These are phyloP conservation scores for Capronia coronata DNA, from an alignment of 2,329 filamentous ascomycete genomes.

Conservation along the genomic window DNA sequence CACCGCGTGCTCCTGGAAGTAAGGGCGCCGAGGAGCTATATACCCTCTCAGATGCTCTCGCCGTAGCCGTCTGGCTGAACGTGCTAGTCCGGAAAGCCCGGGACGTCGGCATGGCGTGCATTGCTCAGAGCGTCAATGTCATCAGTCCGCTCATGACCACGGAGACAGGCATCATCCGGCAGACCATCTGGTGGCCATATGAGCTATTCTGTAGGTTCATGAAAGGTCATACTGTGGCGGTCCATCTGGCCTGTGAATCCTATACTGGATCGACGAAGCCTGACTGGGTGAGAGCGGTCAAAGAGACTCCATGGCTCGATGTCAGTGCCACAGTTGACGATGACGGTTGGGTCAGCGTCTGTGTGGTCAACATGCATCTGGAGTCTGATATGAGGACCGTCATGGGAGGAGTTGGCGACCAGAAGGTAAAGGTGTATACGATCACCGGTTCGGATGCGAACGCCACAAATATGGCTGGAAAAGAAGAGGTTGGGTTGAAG, in stretches of 20 bases:
- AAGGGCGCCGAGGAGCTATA: slow-evolving; percentile 67
- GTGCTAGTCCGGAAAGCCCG: slow-evolving; percentile 67
- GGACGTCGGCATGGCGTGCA: slow-evolving; percentile 69
- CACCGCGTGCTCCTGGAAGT: slow-evolving; percentile 62
- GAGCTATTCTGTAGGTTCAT: slow-evolving; percentile 65
- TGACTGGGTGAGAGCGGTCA: slow-evolving; percentile 38
- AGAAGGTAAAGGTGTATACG: slow-evolving; percentile 54
- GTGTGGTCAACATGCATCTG: slow-evolving; percentile 66
- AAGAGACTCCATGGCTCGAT: slow-evolving; percentile 59
- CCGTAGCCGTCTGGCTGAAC: slow-evolving; percentile 69
- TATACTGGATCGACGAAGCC: slow-evolving; percentile 55
- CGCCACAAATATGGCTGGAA: slow-evolving; percentile 56
- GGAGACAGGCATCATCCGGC: slow-evolving; percentile 56
- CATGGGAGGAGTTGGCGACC: slow-evolving; percentile 34
- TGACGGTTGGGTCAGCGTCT: slow-evolving; percentile 58
- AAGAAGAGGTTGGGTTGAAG: slow-evolving; percentile 55
- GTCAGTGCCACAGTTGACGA: slow-evolving; percentile 40
- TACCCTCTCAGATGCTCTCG: slow-evolving; percentile 67
- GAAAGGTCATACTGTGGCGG: slow-evolving; percentile 62
- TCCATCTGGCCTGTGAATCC: slow-evolving; percentile 56
- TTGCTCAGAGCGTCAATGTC: slow-evolving; percentile 72
- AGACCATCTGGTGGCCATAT: slow-evolving; percentile 70
- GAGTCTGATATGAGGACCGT: slow-evolving; percentile 50
- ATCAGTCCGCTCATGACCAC: slow-evolving; percentile 71
- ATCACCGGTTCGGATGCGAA: slow-evolving; percentile 53